A percentile compares a stretch with the other conserved stretches of the same genome.
These are phyloP conservation scores for Boletus subparvulus DNA, from an alignment of 768 basidiomycete species.

Conservation along the genomic window DNA sequence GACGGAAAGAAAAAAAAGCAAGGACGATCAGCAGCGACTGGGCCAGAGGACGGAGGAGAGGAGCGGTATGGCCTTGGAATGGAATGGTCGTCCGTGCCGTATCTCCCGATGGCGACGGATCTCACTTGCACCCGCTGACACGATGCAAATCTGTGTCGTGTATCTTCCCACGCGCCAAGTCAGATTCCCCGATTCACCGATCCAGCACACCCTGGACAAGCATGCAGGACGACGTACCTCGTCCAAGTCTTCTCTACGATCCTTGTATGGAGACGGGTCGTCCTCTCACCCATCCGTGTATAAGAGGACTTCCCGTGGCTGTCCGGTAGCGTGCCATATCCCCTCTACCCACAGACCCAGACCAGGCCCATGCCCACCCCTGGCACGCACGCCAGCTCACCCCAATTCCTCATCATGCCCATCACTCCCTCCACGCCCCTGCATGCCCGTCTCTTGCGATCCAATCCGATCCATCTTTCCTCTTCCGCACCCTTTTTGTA, in stretches of 20 bases:
- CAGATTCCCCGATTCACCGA: constrained; percentile 33
- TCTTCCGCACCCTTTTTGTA: constrained; percentile 14
- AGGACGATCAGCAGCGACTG: constrained; percentile 12
- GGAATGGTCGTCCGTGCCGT: constrained; percentile 42
- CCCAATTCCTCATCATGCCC: constrained; percentile 20
- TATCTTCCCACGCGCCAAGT: constrained; percentile 29
- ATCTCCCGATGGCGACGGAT: constrained; percentile 71
- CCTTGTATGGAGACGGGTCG: constrained; percentile 10
- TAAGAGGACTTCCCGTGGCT: constrained; percentile 25
- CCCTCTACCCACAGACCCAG: constrained; percentile 31
- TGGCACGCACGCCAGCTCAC: constrained; percentile 18
- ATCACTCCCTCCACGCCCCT: constrained; percentile 25
- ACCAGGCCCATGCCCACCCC: constrained; percentile 15
- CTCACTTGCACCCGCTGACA: constrained; percentile 32
- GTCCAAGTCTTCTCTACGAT: background rate
- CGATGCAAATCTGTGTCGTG: constrained; percentile 30
- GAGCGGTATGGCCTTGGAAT: constrained; percentile 7
- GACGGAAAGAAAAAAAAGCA: constrained; percentile 23
- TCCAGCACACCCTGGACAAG: constrained; percentile 8
- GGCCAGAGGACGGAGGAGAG: constrained; percentile 5
- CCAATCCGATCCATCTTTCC: constrained; percentile 21
- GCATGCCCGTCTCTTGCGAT: constrained; percentile 12
- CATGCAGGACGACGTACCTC: constrained; percentile 23
- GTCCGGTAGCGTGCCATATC: constrained; percentile 16
- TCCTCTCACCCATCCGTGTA: constrained; percentile 7